Evolutionary conservation across 768 basidiomycete genomes (phyloP), one percentile per base, ranked within the genome.

Genomic region (Suillus ampliporus): DNA sequence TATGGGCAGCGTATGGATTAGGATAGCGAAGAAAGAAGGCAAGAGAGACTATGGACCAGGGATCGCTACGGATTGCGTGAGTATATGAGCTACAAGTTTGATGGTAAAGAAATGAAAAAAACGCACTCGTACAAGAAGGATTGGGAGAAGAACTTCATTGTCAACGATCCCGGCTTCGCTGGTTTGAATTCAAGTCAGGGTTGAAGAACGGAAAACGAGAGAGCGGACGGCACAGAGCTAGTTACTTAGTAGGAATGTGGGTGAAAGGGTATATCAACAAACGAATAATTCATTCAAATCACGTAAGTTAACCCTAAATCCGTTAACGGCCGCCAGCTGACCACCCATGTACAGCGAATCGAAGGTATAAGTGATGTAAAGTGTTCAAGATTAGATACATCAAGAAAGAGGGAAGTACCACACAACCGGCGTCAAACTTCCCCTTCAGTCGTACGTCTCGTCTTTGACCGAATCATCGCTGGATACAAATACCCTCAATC

Each of bases 1-100:
- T 90, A 79, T 99, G 96, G 41, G 91, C 82, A 7, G 96, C 93
- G 71, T 94, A 94, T 54, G 96, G 95, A 74, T 97, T 98, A 4
- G 96, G 96, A 77, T 97, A 99, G 65, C 96, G 91, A 63, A 97
- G 81, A 74, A 96, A 96, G 82, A 91, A 97, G 14, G 96, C 96
- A 66, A 97, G 83, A 21, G 96, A 88, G 63, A 97, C 92, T 68
- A 92, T 96, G 61, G 92, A 83, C 88, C 96, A 95, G 75, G 95
- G 87, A 86, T 97, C 94, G 83, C 95, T 95, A 69, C 8, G 17
- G 17, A 64, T 31, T 56, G 17, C 62, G 60, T 51, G 68, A 73
- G 23, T 69, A 69, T 62, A 61, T 41, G 63, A 47, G 28, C 23
- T 19, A 17, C 6, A 19, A 26, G 37, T 5, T 1, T 56, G 23